Conservation (phyloP, 352 stramenopile genomes). For the Poterioochromonas sp. region DNA sequence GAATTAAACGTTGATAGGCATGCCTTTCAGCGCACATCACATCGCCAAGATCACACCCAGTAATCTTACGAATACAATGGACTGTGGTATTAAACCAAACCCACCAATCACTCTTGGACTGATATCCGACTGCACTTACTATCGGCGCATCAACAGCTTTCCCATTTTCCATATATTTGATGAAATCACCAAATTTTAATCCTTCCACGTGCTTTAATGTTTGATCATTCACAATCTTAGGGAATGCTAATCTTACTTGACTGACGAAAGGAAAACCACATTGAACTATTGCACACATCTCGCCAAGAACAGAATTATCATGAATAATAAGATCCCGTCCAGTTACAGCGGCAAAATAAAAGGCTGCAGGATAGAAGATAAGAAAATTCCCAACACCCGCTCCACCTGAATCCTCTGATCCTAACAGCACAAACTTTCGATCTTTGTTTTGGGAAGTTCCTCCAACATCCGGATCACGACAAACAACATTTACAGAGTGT, state of each 20-base stretch:
- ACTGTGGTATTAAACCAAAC: conserved; percentile 22
- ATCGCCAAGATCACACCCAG: conserved; percentile 26
- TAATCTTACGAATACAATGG: conserved; percentile 18
- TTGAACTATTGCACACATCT: conserved; percentile 18
- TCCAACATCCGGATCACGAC: conserved; percentile 31
- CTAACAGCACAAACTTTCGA: conserved; percentile 25
- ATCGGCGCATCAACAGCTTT: background rate
- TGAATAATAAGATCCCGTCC: conserved; percentile 24
- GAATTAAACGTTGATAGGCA: conserved; percentile 14
- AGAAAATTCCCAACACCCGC: conserved; percentile 19
- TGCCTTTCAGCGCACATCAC: conserved; percentile 31
- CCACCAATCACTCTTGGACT: conserved; percentile 27
- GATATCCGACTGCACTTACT: conserved; percentile 1
- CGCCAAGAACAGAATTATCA: conserved; percentile 24
- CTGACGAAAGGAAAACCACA: conserved; percentile 32
- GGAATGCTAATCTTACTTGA: conserved; percentile 13
- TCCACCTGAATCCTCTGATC: background rate
- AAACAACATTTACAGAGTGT: no score
- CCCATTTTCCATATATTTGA: background rate
- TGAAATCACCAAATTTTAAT: conserved; percentile 16
- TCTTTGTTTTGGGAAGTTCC: conserved; percentile 24
- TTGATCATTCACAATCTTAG: conserved; percentile 4
- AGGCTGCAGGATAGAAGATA: conserved; percentile 31
- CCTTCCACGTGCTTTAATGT: background rate
- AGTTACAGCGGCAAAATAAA: conserved; percentile 29